Percentiles rank a stretch among this genome's conserved stretches.
Conservation (phyloP, 2,329 filamentous ascomycete genomes). For the Volutella citrinella region DNA sequence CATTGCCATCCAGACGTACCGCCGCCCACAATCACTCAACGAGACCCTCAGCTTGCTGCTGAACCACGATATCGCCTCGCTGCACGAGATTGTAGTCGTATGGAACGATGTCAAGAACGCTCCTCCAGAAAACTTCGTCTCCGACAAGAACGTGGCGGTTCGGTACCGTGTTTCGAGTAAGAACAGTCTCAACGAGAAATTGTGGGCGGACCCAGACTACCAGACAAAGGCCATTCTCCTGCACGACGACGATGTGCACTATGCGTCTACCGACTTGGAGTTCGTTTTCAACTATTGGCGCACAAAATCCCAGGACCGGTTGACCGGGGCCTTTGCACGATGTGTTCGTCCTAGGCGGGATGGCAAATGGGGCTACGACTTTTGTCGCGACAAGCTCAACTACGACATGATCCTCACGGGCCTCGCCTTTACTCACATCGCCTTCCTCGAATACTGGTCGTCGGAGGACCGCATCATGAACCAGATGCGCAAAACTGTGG, state of each 20-base stretch:
- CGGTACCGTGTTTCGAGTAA: slow-evolving; percentile 28
- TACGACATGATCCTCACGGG: slow-evolving; percentile 33
- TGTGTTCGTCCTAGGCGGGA: slow-evolving; percentile 20
- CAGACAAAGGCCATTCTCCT: slow-evolving; percentile 22
- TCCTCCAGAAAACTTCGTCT: slow-evolving; percentile 24
- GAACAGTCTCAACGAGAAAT: slow-evolving; percentile 35
- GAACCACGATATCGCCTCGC: slow-evolving; percentile 27
- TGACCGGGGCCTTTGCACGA: slow-evolving; percentile 33
- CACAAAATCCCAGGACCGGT: slow-evolving; percentile 26
- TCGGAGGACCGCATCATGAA: slow-evolving; percentile 25
- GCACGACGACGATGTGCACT: slow-evolving; percentile 26
- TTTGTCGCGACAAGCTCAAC: slow-evolving; percentile 21
- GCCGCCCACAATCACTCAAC: slow-evolving; percentile 29
- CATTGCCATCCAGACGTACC: slow-evolving; percentile 33
- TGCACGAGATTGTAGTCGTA: slow-evolving; percentile 33
- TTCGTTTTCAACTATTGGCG: slow-evolving; percentile 28
- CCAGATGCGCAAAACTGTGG: slow-evolving; percentile 31
- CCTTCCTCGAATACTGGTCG: slow-evolving; percentile 34
- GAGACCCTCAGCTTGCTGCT: slow-evolving; percentile 25
- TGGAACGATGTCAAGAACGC: slow-evolving; percentile 32
- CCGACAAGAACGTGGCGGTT: slow-evolving; percentile 25
- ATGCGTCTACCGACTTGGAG: slow-evolving; percentile 21
- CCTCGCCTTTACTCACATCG: slow-evolving; percentile 34
- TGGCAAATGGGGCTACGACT: slow-evolving; percentile 26
- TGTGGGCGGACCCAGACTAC: slow-evolving; percentile 17